phyloP scores from a whole-genome alignment of 2,329 filamentous ascomycete genomes.

The Fusarium falciforme region DNA sequence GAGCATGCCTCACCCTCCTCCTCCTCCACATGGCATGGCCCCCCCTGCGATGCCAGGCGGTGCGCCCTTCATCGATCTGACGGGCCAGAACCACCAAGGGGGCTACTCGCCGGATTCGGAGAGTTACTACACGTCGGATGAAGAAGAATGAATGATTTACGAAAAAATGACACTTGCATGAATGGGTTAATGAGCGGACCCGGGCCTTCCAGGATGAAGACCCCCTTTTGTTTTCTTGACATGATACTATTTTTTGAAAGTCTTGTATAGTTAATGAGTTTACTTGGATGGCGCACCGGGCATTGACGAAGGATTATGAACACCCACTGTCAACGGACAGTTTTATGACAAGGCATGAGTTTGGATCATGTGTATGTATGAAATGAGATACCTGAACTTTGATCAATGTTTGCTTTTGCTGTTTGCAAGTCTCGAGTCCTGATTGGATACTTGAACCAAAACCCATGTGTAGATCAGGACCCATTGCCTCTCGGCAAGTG shows the following conservation, averaged over 20 bases:
- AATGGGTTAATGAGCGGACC: slow-evolving; percentile 10
- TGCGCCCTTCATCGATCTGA: slow-evolving; percentile 40
- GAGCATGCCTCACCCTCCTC: slow-evolving; percentile 18
- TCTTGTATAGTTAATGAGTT: not conserved
- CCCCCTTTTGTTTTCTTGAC: not conserved
- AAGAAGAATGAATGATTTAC: not conserved
- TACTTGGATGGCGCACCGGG: not conserved
- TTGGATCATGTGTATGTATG: not conserved
- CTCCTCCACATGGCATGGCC: slow-evolving; percentile 33
- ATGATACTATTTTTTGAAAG: not conserved
- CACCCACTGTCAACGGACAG: not conserved
- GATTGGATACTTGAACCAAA: slow-evolving; percentile 16
- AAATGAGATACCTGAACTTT: not conserved
- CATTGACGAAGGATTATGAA: not conserved
- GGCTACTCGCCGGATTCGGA: slow-evolving; percentile 1
- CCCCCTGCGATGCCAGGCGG: slow-evolving; percentile 21
- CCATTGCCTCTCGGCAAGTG: slow-evolving; percentile 7
- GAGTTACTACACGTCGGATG: slow-evolving; percentile 18
- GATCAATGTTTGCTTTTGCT: not conserved
- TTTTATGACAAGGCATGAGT: not conserved
- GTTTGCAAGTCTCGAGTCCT: not conserved
- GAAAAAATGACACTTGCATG: not conserved
- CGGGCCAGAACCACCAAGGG: slow-evolving; percentile 35
- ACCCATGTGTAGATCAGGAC: slow-evolving; percentile 22
- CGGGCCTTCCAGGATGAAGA: not conserved